A percentile compares a stretch with the other conserved stretches of the same genome.
These are phyloP conservation scores for Scedosporium apiospermum DNA, from an alignment of 2,329 filamentous ascomycete species.

Conservation along the genomic window DNA sequence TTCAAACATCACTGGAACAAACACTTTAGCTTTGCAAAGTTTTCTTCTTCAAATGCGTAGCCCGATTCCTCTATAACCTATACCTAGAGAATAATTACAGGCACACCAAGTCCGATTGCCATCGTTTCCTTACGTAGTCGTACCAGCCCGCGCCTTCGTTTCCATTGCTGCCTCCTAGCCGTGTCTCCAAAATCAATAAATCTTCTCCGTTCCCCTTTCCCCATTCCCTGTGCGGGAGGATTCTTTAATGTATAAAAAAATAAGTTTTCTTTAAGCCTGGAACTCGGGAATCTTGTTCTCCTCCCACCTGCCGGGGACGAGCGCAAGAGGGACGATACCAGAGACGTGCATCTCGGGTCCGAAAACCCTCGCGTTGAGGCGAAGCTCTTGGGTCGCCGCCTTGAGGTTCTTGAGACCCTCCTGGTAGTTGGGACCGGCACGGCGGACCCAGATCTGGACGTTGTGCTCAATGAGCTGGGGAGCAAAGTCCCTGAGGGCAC, in stretches of 20 bases:
- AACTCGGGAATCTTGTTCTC: constrained; percentile 53
- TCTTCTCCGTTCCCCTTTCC: constrained; percentile 8
- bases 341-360: constrained; percentile 88
- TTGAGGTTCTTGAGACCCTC: constrained; percentile 99
- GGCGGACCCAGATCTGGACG: constrained; percentile 90
- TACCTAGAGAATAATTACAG: background rate
- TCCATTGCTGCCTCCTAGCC: background rate
- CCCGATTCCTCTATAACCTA: background rate
- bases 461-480: constrained; percentile 88
- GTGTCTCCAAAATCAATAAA: background rate
- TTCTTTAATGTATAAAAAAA: background rate
- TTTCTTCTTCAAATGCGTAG: background rate
- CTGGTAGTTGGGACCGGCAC: constrained; percentile 93
- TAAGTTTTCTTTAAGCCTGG: constrained; percentile 32
- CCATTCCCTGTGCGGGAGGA: constrained; percentile 2
- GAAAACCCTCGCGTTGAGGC: constrained; percentile 59
- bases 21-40: background rate
- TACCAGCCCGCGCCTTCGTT: background rate
- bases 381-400: constrained; percentile 85
- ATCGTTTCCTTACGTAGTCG: background rate
- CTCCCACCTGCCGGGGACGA: constrained; percentile 57
- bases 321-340: constrained; percentile 89
- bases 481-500: constrained; percentile 83
- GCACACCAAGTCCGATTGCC: background rate
- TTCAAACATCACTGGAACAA: background rate